A percentile compares a stretch with the other conserved stretches of the same genome.
Conservation (phyloP, 208 protist genomes). For the Leishmania guyanensis region DNA sequence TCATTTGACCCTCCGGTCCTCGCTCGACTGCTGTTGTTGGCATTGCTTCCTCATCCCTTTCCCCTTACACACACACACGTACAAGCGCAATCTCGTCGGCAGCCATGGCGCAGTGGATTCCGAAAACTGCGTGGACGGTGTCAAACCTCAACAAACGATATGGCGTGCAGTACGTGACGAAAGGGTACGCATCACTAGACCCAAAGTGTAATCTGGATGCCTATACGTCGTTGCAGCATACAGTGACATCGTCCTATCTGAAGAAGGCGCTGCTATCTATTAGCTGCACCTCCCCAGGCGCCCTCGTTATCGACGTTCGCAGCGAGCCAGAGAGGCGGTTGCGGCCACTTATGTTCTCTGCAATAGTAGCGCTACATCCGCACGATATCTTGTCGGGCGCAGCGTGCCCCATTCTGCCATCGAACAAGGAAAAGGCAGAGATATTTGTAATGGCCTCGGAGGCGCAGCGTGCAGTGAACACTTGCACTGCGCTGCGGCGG, state of each 20-base stretch:
- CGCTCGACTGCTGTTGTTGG: not conserved
- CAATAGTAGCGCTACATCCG: constrained; percentile 62
- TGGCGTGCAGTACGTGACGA: constrained; percentile 58
- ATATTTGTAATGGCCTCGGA: constrained; percentile 64
- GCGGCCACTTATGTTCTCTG: constrained; percentile 22
- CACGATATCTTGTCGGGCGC: constrained; percentile 86
- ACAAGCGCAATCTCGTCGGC: not conserved
- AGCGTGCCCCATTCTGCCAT: constrained; percentile 61
- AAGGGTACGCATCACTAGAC: constrained; percentile 31
- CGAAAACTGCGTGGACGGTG: constrained; percentile 87
- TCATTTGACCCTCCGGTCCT: not conserved
- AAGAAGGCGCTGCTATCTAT: constrained; percentile 4
- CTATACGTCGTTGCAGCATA: constrained; percentile 32
- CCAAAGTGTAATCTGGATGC: constrained; percentile 31
- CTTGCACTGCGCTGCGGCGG: constrained; percentile 54
- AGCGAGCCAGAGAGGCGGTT: constrained; percentile 38
- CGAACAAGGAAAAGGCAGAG: constrained; percentile 42
- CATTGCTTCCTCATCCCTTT: not conserved
- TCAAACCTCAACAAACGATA: constrained; percentile 89
- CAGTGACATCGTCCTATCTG: not conserved
- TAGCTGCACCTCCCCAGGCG: constrained; percentile 9
- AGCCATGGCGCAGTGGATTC: constrained; percentile 87
- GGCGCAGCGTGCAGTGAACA: constrained; percentile 57
- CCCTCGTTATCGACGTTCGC: constrained; percentile 75
- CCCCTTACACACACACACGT: not conserved